These are phyloP conservation scores for Colletotrichum sp. DNA, from an alignment of 2,329 filamentous ascomycete genomes.

Conservation along the genomic window DNA sequence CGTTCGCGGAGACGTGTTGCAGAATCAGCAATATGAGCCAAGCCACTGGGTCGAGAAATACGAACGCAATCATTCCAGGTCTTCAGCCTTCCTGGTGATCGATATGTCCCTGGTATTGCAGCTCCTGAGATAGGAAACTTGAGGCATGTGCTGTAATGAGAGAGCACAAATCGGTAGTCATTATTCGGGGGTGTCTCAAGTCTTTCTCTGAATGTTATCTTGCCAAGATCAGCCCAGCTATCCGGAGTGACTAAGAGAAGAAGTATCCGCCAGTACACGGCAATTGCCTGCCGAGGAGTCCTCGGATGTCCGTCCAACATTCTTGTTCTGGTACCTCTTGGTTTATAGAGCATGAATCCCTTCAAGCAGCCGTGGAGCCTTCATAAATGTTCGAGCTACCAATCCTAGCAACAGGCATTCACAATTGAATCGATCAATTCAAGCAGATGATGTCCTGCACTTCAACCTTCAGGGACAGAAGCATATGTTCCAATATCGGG, in stretches of 20 bases:
- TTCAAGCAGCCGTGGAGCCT: too few species aligned
- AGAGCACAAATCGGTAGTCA: not conserved
- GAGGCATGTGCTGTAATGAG: not conserved
- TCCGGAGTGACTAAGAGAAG: not conserved
- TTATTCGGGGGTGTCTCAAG: not conserved
- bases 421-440: not conserved
- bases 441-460: not conserved
- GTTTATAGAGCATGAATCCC: not conserved
- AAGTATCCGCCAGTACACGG: accelerated
- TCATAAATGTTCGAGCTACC: not conserved
- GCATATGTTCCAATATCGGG: not conserved
- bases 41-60: not conserved
- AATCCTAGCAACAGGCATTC: not conserved
- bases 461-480: not conserved
- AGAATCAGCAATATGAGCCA: not conserved
- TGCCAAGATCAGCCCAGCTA: not conserved
- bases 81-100: not conserved
- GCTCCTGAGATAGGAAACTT: not conserved
- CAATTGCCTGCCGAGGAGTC: not conserved
- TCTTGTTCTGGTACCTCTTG: not conserved
- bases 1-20: not conserved
- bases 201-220: not conserved
- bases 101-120: not conserved
- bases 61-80: not conserved
- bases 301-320: not conserved